Base-by-base conservation (phyloP, 352 stramenopile genomes). In the Globisporangium cederbergense region DNA sequence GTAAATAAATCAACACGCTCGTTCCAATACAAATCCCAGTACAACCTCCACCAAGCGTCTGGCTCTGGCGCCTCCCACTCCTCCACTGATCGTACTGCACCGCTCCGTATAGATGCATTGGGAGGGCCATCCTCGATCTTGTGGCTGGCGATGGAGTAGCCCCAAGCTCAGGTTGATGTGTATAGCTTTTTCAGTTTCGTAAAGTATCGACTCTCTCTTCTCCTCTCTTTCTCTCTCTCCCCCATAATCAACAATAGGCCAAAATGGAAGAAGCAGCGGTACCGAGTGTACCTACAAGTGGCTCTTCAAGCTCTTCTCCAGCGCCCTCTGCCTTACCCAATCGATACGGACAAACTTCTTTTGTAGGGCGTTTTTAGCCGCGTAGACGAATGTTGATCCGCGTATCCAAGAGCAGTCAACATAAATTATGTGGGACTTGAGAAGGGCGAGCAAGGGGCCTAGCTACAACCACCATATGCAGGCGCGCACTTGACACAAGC, bases 401-500 rank as follows among this genome's bases (percentile, higher is more conserved):
- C 50, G 28, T 40, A 56, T 56, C 28, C 16, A 25, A 36, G 8
- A 18, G 30, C 51, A 43, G 30, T 57, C 51, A 28, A 43, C 51
- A 28, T 25, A 16, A n/a, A 14, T 42, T 57, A 58, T 58, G 51
- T 45, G 30, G 51, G 51, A 58, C 51, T 57, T 22, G 51, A 18
- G 30, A 30, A 42, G 20, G 28, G 25, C 13, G 14, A 40, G 16
- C 25, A 2, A n/a, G 4, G 4, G 34, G 5, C 11, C 7, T 1
- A 40, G 11, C 8, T 9, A 40, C 36, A 42, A 42, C 36, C 36
- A 45, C 9, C 18, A 14, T 46, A 6, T 4, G 13, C 14, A 6
- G 4, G 40, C 13, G 13, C 13, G 5, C 40, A 7, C 11, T n/a
- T 5, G 40, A 46, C 40, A 46, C 9, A 45, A n/a, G 14, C 7